These are phyloP conservation scores for Trichoderma afroharzianum DNA, from an alignment of 2,329 filamentous ascomycete genomes.

Conservation along the genomic window DNA sequence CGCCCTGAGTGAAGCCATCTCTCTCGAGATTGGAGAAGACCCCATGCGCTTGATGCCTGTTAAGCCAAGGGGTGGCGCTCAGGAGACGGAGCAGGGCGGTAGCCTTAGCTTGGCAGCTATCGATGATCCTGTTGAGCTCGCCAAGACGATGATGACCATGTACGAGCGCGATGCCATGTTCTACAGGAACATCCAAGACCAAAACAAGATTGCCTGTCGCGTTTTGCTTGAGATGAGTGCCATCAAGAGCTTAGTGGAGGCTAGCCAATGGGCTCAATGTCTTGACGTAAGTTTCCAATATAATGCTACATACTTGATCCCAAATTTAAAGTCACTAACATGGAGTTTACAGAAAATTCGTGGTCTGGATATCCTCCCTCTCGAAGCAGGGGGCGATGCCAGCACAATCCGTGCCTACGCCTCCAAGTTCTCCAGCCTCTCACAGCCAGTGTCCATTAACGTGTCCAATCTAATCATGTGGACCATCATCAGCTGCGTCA, in stretches of 20 bases:
- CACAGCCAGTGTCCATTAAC: constrained; percentile 80
- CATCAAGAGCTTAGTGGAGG: constrained; percentile 56
- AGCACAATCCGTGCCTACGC: constrained; percentile 75
- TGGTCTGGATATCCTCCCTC: constrained; percentile 72
- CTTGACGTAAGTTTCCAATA: constrained; percentile 50
- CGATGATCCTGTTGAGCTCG: constrained; percentile 58
- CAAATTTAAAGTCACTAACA: neutral
- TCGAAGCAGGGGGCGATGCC: constrained; percentile 71
- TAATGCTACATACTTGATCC: neutral
- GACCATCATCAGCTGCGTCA: constrained; percentile 83
- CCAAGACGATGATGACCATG: constrained; percentile 60
- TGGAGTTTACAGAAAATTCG: constrained; percentile 60
- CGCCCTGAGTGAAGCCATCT: constrained; percentile 83
- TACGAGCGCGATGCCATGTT: constrained; percentile 61
- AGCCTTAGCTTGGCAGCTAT: constrained; percentile 60
- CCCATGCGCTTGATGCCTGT: constrained; percentile 74
- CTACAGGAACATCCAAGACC: constrained; percentile 53
- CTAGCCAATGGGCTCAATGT: constrained; percentile 53
- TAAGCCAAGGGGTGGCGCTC: constrained; percentile 59
- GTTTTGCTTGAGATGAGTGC: constrained; percentile 58
- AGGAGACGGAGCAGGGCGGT: constrained; percentile 41
- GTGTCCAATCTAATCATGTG: constrained; percentile 90
- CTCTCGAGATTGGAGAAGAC: constrained; percentile 79
- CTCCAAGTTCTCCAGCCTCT: constrained; percentile 73
- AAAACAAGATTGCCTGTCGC: constrained; percentile 54